phyloP scores from a whole-genome alignment of 164 flowering plant species.

The Liquidambar formosana region DNA sequence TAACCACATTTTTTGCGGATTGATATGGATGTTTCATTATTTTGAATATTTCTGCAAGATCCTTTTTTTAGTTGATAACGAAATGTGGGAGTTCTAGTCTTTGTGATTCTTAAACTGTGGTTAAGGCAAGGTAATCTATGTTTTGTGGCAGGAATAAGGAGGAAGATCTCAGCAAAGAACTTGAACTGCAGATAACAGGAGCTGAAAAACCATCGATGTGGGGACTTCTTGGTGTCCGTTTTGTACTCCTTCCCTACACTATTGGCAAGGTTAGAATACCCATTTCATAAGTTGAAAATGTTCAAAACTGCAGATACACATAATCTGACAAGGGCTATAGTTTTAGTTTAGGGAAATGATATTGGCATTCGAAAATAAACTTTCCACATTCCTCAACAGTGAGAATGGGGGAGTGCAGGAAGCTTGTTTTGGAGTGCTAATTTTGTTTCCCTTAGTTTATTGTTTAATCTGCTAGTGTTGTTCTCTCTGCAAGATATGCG shows the following conservation, averaged over 20 bases:
- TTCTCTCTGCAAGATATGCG: neutral
- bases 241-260: slow-evolving; percentile 83
- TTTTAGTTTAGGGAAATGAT: too few relatives aligned
- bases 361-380: too few relatives aligned
- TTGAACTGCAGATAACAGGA: slow-evolving; percentile 86
- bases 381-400: too few relatives aligned
- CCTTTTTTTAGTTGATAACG: neutral
- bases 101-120: neutral
- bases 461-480: neutral
- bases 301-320: neutral
- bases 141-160: slow-evolving; percentile 52
- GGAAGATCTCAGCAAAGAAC: slow-evolving; percentile 89
- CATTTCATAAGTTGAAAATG: neutral
- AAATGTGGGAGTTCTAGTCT: neutral
- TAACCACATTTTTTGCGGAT: neutral
- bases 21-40: slow-evolving; percentile 1
- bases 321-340: neutral
- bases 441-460: too few relatives aligned
- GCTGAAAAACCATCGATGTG: slow-evolving; percentile 87
- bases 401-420: too few relatives aligned
- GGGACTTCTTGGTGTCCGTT: slow-evolving; percentile 70
- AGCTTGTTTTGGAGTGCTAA: too few relatives aligned
- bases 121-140: neutral
- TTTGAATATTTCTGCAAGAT: too few relatives aligned
- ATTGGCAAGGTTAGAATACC: slow-evolving; percentile 64